These are phyloP conservation scores for Phlegmacium glaucopus DNA, from an alignment of 768 basidiomycete genomes.

Conservation along the genomic window DNA sequence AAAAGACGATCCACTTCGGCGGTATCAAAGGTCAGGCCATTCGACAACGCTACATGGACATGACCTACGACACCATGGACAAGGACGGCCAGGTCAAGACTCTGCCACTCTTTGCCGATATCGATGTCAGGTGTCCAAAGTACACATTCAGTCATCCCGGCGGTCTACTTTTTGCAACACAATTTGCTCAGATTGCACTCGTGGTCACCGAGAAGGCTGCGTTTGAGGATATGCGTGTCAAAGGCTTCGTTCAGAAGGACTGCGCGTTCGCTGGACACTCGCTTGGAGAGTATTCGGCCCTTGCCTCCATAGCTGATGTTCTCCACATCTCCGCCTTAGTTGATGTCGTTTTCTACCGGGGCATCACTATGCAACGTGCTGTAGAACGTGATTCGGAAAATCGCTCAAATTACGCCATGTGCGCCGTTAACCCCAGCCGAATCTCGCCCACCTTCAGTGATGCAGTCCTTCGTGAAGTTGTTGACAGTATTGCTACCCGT, in stretches of 20 bases:
- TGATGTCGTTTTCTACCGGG: slow-evolving; percentile 99
- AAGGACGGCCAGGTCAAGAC: slow-evolving; percentile 96
- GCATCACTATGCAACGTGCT: slow-evolving; percentile 99
- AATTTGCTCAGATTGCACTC: slow-evolving; percentile 97
- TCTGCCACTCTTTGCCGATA: slow-evolving; percentile 93
- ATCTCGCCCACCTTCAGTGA: slow-evolving; percentile 95
- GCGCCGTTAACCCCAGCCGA: slow-evolving; percentile 96
- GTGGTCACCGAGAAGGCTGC: slow-evolving; percentile 98
- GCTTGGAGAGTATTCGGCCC: slow-evolving; percentile 96
- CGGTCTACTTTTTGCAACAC: slow-evolving; percentile 94
- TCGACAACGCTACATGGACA: slow-evolving; percentile 99
- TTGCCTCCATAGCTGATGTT: slow-evolving; percentile 97
- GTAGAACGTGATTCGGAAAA: slow-evolving; percentile 94
- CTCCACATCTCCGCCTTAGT: slow-evolving; percentile 92
- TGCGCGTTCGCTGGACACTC: slow-evolving; percentile 98
- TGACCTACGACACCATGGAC: slow-evolving; percentile 97
- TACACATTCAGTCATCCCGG: slow-evolving; percentile 98
- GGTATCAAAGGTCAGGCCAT: slow-evolving; percentile 99
- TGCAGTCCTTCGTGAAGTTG: slow-evolving; percentile 93
- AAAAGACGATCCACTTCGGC: slow-evolving; percentile 98
- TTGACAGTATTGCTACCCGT: slow-evolving; percentile 78
- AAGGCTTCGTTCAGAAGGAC: slow-evolving; percentile 89
- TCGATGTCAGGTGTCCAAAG: slow-evolving; percentile 89
- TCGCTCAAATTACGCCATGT: slow-evolving; percentile 97
- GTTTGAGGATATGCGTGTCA: slow-evolving; percentile 96